Evolutionary conservation across 441 rosid species (phyloP).

Genomic region (Erodium moschatum): DNA sequence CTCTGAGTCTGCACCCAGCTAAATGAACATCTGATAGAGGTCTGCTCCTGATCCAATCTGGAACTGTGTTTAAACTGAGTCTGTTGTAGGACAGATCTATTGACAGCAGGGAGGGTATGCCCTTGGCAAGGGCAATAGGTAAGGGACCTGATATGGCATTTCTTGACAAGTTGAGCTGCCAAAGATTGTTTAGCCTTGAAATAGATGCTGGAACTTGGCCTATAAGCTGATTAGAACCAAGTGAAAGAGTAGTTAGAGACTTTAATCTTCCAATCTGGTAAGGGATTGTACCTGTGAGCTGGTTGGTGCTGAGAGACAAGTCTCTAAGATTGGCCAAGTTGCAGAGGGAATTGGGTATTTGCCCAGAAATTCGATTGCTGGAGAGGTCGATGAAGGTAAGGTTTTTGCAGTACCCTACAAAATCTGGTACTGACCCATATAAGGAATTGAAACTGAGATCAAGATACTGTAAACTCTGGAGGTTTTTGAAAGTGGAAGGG

Average conservation of each 20-base stretch:
- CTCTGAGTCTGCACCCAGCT: slow-evolving; percentile 74
- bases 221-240: slow-evolving; percentile 48
- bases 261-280: slow-evolving; percentile 46
- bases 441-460: slow-evolving; percentile 68
- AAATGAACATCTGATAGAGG: slow-evolving; percentile 53
- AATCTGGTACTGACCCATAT: slow-evolving; percentile 60
- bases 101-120: slow-evolving; percentile 63
- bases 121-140: slow-evolving; percentile 41
- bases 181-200: slow-evolving; percentile 56
- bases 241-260: slow-evolving; percentile 58
- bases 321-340: slow-evolving; percentile 43
- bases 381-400: slow-evolving; percentile 59
- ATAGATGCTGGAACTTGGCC: slow-evolving; percentile 68
- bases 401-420: slow-evolving; percentile 38
- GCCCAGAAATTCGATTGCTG: slow-evolving; percentile 53
- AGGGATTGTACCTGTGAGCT: slow-evolving; percentile 55
- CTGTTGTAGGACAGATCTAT: slow-evolving; percentile 79
- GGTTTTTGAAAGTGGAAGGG: slow-evolving; percentile 43
- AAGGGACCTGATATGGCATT: slow-evolving; percentile 61
- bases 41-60: slow-evolving; percentile 58
- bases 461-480: slow-evolving; percentile 46
- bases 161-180: slow-evolving; percentile 81
- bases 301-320: slow-evolving; percentile 59
- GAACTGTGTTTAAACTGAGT: slow-evolving; percentile 55
- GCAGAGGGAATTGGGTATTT: slow-evolving; percentile 53